Percentiles rank a stretch among this genome's conserved stretches.
Evolutionary conservation across 164 flowering plant genomes (phyloP).

Genomic region (Protea cynaroides): DNA sequence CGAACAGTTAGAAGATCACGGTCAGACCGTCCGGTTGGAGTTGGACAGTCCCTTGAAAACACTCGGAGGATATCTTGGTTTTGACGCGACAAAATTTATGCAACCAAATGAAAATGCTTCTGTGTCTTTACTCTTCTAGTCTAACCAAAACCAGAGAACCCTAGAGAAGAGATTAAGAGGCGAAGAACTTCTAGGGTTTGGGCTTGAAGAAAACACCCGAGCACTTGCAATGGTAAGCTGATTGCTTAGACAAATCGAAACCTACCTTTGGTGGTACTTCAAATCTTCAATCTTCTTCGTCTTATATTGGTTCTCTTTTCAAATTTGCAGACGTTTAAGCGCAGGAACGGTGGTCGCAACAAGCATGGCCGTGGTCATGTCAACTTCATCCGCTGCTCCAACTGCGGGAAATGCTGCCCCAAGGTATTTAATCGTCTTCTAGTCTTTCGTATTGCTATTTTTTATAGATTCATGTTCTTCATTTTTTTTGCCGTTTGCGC

Average conservation of each 20-base stretch:
- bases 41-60: too few relatives aligned
- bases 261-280: background rate
- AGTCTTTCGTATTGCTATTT: background rate
- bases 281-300: background rate
- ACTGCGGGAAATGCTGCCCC: constrained; percentile 95
- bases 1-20: too few relatives aligned
- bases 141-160: background rate
- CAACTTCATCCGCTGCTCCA: constrained; percentile 86
- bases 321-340: constrained; percentile 65
- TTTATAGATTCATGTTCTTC: too few relatives aligned
- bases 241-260: background rate
- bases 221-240: background rate
- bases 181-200: background rate
- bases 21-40: too few relatives aligned
- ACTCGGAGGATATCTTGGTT: too few relatives aligned
- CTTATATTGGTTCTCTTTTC: background rate
- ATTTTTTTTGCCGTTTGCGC: background rate
- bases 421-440: constrained; percentile 39
- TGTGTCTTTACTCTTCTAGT: too few relatives aligned
- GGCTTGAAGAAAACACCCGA: background rate
- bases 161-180: background rate
- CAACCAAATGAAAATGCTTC: too few relatives aligned
- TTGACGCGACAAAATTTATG: too few relatives aligned
- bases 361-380: constrained; percentile 94
- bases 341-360: constrained; percentile 92